Evolutionary conservation across 345 rosid species (phyloP).

Genomic region (rapeseed (Brassica napus)): DNA sequence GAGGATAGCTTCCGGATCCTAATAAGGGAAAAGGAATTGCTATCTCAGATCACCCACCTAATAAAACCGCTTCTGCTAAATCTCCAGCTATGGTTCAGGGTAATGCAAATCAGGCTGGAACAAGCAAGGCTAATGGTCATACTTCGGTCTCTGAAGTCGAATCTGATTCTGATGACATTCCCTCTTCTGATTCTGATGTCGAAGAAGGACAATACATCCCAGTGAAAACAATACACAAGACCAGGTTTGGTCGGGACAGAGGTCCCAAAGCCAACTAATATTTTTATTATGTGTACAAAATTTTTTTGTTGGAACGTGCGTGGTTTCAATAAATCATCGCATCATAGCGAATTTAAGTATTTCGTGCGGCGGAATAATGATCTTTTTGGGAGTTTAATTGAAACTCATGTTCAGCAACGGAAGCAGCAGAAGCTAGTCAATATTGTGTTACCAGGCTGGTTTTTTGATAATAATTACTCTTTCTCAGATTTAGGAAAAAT

Average conservation of each 20-base stretch:
- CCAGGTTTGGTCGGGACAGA: not conserved
- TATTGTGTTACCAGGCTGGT: not conserved
- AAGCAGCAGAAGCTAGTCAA: not conserved
- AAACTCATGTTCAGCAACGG: not conserved
- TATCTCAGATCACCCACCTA: no score
- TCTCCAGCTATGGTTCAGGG: no score
- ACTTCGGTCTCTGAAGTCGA: no score
- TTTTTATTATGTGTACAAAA: not conserved
- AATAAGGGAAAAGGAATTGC: no score
- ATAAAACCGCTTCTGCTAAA: no score
- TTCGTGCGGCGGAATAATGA: not conserved
- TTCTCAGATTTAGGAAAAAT: not conserved
- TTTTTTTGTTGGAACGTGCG: not conserved
- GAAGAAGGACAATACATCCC: not conserved
- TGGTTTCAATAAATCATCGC: not conserved
- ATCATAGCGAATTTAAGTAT: not conserved
- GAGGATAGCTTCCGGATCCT: no score
- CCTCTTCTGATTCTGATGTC: no score
- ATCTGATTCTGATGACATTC: no score
- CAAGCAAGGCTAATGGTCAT: no score
- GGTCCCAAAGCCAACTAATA: not conserved
- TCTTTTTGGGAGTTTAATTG: not conserved
- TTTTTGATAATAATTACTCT: not conserved
- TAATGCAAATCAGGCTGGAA: no score
- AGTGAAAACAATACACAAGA: no score